A percentile compares a stretch with the other conserved stretches of the same genome.
Evolutionary conservation across 495 filamentous ascomycete species (phyloP).

Genomic region (Hapsidospora chrysogenum): DNA sequence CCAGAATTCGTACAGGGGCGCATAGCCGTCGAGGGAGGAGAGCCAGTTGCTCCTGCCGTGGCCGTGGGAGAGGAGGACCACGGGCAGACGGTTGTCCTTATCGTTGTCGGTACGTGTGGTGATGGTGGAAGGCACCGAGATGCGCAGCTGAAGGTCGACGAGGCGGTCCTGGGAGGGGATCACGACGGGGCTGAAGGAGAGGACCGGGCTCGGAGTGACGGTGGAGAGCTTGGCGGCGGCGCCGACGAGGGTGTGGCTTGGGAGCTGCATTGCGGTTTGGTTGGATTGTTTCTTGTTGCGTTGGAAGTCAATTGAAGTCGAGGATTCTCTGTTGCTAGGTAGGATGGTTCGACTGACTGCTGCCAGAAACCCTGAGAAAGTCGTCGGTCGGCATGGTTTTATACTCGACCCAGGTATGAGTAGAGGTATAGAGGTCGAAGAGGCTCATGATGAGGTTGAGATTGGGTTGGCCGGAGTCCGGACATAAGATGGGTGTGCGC

Average conservation of each 20-base stretch:
- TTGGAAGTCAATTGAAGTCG: too few species aligned
- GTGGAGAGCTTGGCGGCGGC: constrained; percentile 8
- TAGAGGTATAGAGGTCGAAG: too few species aligned
- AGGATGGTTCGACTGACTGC: too few species aligned
- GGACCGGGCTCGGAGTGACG: constrained; percentile 10
- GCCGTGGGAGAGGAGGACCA: constrained; percentile 26
- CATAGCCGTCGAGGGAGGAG: constrained; percentile 27
- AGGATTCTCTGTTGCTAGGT: too few species aligned
- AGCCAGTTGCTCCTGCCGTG: constrained; percentile 22
- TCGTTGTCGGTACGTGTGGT: too few species aligned
- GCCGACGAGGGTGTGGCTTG: constrained; percentile 1
- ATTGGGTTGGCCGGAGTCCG: too few species aligned
- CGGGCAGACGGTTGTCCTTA: constrained; percentile 19
- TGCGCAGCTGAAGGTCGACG: constrained; percentile 14
- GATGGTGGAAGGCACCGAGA: constrained; percentile 14
- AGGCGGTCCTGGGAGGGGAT: constrained; percentile 13
- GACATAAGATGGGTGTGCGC: too few species aligned
- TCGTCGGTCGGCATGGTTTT: too few species aligned
- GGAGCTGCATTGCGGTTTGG: neutral
- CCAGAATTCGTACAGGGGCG: constrained; percentile 26
- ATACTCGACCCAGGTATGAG: too few species aligned
- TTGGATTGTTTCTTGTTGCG: too few species aligned
- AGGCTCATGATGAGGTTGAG: too few species aligned
- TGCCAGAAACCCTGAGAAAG: too few species aligned
- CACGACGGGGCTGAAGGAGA: constrained; percentile 22